Evolutionary conservation across 2,329 filamentous ascomycete species (phyloP).

Genomic region (Venturia pyrina): DNA sequence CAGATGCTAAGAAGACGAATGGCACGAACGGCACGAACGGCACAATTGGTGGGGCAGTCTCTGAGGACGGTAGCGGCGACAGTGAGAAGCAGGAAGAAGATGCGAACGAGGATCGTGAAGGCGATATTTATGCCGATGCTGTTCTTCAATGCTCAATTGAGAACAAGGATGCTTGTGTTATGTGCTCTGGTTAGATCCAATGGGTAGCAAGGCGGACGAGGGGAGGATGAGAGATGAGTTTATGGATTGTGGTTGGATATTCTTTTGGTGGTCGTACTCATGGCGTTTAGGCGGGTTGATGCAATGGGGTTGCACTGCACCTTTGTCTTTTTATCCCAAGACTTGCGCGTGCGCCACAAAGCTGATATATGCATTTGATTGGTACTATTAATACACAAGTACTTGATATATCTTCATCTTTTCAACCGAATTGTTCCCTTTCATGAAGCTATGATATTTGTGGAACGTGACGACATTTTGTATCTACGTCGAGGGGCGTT

Average conservation of each 20-base stretch:
- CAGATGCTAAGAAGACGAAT: slow-evolving; percentile 6
- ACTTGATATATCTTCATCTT: too few relatives aligned
- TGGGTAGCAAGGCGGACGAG: background rate
- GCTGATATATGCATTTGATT: background rate
- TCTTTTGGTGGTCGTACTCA: background rate
- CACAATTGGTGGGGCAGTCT: slow-evolving; percentile 7
- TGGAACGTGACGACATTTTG: too few relatives aligned
- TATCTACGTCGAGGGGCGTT: too few relatives aligned
- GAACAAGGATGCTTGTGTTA: slow-evolving; percentile 86
- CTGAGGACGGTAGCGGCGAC: slow-evolving; percentile 20
- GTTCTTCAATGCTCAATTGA: slow-evolving; percentile 93
- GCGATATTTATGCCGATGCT: slow-evolving; percentile 91
- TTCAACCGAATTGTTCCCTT: too few relatives aligned
- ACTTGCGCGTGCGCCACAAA: background rate
- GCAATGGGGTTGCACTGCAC: background rate
- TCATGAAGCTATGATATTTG: too few relatives aligned
- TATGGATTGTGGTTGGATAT: background rate
- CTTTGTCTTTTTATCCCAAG: background rate
- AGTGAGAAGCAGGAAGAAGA: slow-evolving; percentile 56
- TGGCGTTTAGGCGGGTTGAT: background rate
- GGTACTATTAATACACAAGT: too few relatives aligned
- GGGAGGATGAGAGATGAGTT: background rate
- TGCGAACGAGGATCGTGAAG: slow-evolving; percentile 61
- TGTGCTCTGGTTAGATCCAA: slow-evolving; percentile 77
- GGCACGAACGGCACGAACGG: slow-evolving; percentile 2